A percentile compares a stretch with the other conserved stretches of the same genome.
Conservation (phyloP, 2,329 filamentous ascomycete species). For the Proliferodiscus dingleyae region DNA sequence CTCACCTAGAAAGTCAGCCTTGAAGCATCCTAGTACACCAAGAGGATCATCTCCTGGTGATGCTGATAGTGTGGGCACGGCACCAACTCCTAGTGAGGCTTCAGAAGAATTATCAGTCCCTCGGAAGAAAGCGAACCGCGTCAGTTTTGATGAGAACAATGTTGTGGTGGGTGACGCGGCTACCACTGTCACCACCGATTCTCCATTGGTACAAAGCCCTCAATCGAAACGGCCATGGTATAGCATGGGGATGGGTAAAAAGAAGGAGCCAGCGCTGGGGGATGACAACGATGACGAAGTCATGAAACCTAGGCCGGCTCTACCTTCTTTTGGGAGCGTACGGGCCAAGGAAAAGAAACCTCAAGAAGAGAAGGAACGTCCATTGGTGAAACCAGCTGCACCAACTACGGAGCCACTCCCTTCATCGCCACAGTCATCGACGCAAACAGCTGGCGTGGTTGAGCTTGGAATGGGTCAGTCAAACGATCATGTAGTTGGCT, state of each 20-base stretch:
- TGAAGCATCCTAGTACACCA: conserved; percentile 60
- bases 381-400: conserved; percentile 51
- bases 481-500: conserved; percentile 55
- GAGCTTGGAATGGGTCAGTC: conserved; percentile 38
- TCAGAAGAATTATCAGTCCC: conserved; percentile 24
- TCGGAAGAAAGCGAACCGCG: conserved; percentile 62
- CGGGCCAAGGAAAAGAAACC: conserved; percentile 53
- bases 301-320: conserved; percentile 69
- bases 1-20: conserved; percentile 71
- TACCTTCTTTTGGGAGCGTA: conserved; percentile 73
- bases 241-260: conserved; percentile 44
- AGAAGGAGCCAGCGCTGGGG: conserved; percentile 42
- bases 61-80: conserved; percentile 32
- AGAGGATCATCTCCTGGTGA: conserved; percentile 45
- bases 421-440: conserved; percentile 26
- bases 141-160: conserved; percentile 70
- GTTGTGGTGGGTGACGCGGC: conserved; percentile 48
- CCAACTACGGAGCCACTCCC: conserved; percentile 26
- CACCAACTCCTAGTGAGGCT: conserved; percentile 35
- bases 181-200: conserved; percentile 35
- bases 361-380: conserved; percentile 50
- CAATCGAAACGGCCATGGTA: conserved; percentile 48
- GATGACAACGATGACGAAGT: conserved; percentile 64
- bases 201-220: conserved; percentile 37
- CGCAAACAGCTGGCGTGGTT: conserved; percentile 14